Evolutionary conservation across 768 basidiomycete species (phyloP).

Genomic region (Hypholoma sublateritium): DNA sequence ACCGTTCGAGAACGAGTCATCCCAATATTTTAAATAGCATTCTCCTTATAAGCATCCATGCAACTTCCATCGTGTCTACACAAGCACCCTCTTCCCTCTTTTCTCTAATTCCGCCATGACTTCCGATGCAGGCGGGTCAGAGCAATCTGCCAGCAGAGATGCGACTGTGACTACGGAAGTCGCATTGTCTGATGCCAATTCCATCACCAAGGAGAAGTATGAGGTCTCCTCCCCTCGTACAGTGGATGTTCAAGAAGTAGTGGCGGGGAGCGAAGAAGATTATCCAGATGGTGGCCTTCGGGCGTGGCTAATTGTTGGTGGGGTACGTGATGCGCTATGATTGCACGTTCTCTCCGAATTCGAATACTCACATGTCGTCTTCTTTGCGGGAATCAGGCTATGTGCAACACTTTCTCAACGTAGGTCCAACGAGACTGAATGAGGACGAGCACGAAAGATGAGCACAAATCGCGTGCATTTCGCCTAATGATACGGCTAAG

Average conservation of each 20-base stretch:
- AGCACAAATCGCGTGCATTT: too few species aligned
- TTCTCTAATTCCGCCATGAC: not conserved
- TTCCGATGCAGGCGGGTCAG: not conserved
- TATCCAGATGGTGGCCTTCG: constrained; percentile 44
- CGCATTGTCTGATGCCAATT: not conserved
- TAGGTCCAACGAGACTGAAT: constrained; percentile 21
- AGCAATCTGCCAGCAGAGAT: not conserved
- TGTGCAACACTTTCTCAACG: constrained; percentile 48
- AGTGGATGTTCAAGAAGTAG: not conserved
- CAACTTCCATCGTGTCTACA: not conserved
- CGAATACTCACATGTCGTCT: not conserved
- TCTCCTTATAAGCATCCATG: not conserved
- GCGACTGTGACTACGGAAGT: not conserved
- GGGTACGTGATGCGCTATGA: constrained; percentile 28
- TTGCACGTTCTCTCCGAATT: not conserved
- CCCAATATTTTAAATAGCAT: not conserved
- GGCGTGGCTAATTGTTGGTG: constrained; percentile 45
- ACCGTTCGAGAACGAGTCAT: not conserved
- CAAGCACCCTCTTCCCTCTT: not conserved
- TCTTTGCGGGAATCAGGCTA: constrained; percentile 30
- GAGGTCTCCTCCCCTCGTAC: not conserved
- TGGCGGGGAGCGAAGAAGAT: constrained; percentile 20
- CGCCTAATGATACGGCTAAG: too few species aligned
- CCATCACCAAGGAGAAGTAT: constrained; percentile 1
- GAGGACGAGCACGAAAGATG: too few species aligned